Base-by-base conservation (phyloP, 768 basidiomycete genomes). In the Polyporus arcularius region DNA sequence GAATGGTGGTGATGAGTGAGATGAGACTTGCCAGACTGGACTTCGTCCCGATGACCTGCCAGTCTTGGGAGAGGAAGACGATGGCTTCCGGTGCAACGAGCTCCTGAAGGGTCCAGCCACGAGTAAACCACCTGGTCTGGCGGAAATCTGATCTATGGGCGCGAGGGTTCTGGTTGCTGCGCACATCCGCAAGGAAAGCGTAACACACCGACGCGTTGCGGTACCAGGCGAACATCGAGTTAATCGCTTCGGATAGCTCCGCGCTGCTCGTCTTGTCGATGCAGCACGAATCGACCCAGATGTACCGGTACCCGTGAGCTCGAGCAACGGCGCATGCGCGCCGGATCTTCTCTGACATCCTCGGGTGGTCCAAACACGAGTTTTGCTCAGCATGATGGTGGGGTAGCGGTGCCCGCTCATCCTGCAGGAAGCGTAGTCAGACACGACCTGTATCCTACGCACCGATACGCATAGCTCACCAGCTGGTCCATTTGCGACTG, bases 61-160 rank as follows among this genome's bases (percentile, higher is more conserved):
- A 58, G 4, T 42, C 31, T 1, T 1, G n/a, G 2, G 57, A 52
- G n/a, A 58, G 50, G 40, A 58, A 58, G 11, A 52, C 11, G n/a
- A 58, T 49, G 41, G 12, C 10, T 7, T 15, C 14, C 2, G 57
- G 57, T 32, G 57, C 57, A 14, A 58, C 43, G 30, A 58, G 49
- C 18, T 58, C 57, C 18, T 58, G 57, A 4, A 58, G 30, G 28
- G 57, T 58, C 49, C 48, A 58, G 4, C 57, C 49, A 16, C 57
- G 57, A 8, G 4, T 38, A n/a, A 43, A 41, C 57, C 57, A 58
- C 21, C 12, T 26, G 55, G 46, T 57, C 21, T 40, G 10, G 38
- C 46, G 26, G 21, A 57, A 57, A 6, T 39, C n/a, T 14, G 46
- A 30, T 14, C 6, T 35, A 35, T 35, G 35, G 35, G 7, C 35